Conservation (phyloP, 2,329 filamentous ascomycete genomes). For the Nothopassalora personata region DNA sequence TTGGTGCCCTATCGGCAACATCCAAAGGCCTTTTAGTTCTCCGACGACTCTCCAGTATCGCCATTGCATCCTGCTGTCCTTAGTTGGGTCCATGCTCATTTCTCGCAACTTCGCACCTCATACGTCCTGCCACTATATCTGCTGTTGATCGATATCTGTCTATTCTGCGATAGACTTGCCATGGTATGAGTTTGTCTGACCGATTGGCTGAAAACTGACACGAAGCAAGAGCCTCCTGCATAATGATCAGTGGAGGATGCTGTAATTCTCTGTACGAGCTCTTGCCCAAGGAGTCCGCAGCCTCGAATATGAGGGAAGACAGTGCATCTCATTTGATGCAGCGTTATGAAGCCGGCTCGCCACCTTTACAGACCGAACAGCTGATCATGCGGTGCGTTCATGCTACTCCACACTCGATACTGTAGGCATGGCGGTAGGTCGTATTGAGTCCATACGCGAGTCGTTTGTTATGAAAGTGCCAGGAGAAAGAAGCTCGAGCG, state of each 20-base stretch:
- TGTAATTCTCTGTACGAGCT: background rate
- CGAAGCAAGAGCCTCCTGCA: background rate
- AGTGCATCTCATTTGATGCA: background rate
- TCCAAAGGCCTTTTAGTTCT: background rate
- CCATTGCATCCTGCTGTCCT: background rate
- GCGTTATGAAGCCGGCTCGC: background rate
- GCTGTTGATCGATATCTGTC: background rate
- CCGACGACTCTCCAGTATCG: background rate
- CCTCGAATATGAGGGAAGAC: background rate
- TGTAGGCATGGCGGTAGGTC: background rate
- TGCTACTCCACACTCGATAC: background rate
- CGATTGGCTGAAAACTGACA: background rate
- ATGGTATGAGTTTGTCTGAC: background rate
- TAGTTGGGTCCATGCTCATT: background rate
- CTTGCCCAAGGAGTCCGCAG: background rate
- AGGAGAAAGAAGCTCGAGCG: too few species aligned
- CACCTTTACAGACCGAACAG: background rate
- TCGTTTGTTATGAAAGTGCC: too few species aligned
- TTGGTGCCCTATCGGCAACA: background rate
- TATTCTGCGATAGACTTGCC: background rate
- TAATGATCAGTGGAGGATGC: too few species aligned
- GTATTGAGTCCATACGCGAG: background rate
- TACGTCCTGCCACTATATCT: background rate
- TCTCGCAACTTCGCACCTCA: background rate
- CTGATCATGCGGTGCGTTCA: background rate